Evolutionary conservation across 352 stramenopile genomes (phyloP), one percentile per base, ranked within the genome.

Genomic region (Pythium aquatile): DNA sequence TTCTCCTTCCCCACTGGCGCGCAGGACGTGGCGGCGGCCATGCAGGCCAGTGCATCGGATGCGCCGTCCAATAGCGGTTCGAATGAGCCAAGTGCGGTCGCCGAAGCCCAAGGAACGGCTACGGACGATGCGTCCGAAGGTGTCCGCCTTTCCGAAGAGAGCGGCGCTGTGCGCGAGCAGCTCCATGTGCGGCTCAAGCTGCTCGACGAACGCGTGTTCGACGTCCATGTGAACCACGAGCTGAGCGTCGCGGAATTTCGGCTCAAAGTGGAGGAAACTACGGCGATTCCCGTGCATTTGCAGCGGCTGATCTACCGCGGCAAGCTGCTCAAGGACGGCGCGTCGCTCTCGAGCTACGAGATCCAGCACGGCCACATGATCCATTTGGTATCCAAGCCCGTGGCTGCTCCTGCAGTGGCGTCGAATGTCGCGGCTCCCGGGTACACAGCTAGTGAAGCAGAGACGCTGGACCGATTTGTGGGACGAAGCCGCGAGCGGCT

Each of bases 221-320:
- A 88, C 29, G 72, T 96, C 20, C 52, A 73, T 20, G 83, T 78
- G 5, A 32, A 69, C 9, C 70, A 59, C 3, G 65, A 70, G 32
- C 81, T 86, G 65, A 68, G 73, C 3, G 71, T 94, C 26, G 62
- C 59, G n/a, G 82, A 86, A 30, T 92, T 96, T 58, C 86, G 85
- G 39, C 71, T 65, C 24, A 63, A 79, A 16, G 75, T 96, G 24
- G 79, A 79, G 32, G 51, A 67, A 14, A 76, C 68, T 20, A 94
- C 87, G 32, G 55, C 79, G 14, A 69, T 96, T 8, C 81, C 83
- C 0, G 70, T 69, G 16, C 53, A 85, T 9, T 71, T 85, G 24
- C 92, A 97, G 72, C 85, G 92, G 0, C 79, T 98, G n/a, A 98
- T 98, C 67, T 98, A 97, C 63, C 85, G 91, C 35, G 92, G 78